A percentile compares a stretch with the other conserved stretches of the same genome.
Evolutionary conservation across 1,139 yeast genomes (phyloP).

Genomic region (Candida tetrigidarum): DNA sequence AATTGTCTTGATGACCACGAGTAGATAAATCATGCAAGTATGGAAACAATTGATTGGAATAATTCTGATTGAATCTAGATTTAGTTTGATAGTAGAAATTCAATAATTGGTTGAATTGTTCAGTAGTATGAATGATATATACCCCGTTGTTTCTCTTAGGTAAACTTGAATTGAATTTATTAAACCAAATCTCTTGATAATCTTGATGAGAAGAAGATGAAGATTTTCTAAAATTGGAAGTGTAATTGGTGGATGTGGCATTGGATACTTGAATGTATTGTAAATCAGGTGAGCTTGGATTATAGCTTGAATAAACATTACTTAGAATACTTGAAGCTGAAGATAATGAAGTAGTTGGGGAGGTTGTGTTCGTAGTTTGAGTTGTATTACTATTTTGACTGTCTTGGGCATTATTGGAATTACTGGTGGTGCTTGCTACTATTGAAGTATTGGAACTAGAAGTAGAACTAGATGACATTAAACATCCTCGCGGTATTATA

Average conservation of each 20-base stretch:
- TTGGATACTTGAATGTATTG: slow-evolving; percentile 4
- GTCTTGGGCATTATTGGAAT: neutral
- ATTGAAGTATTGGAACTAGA: slow-evolving; percentile 6
- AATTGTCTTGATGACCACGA: slow-evolving; percentile 30
- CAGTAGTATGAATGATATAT: slow-evolving; percentile 17
- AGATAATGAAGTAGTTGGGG: neutral
- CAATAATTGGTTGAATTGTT: slow-evolving; percentile 24
- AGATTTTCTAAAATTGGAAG: slow-evolving; percentile 4
- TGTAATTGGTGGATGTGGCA: slow-evolving; percentile 1
- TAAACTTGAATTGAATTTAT: slow-evolving; percentile 19
- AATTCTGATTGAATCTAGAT: slow-evolving; percentile 21
- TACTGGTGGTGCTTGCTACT: neutral
- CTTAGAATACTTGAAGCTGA: slow-evolving; percentile 7
- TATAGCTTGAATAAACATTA: neutral
- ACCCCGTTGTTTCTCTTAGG: slow-evolving; percentile 16
- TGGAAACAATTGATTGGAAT: slow-evolving; percentile 32
- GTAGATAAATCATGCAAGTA: slow-evolving; percentile 40
- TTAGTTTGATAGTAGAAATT: slow-evolving; percentile 29
- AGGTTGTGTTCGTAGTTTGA: neutral
- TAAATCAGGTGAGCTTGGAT: slow-evolving; percentile 1
- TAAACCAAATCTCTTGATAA: slow-evolving; percentile 13
- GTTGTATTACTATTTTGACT: neutral
- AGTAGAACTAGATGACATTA: slow-evolving; percentile 6
- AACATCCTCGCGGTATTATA: slow-evolving; percentile 12
- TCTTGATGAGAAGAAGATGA: slow-evolving; percentile 10